Base-by-base conservation (phyloP, 148 eudicot species). In the Selenicereus undatus region DNA sequence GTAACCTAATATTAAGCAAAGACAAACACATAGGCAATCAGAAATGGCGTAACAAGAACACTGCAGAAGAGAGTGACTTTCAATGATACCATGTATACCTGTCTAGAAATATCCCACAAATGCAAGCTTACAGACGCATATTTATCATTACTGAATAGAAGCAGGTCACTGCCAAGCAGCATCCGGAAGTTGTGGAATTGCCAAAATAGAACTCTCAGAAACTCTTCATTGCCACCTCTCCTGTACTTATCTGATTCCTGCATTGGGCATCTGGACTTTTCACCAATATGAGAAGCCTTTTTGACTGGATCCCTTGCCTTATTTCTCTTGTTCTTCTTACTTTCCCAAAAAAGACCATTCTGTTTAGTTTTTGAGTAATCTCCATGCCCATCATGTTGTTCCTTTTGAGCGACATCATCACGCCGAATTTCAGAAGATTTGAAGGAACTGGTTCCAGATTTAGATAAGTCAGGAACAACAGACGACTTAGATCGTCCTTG, bases 121-220 rank as follows among this genome's bases (percentile, higher is more conserved):
- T 91, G 99, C 89, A 96, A 92, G 90, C 99, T 96, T 82, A 96
- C 99, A 39, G 97, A 92, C 82, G 88, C 90, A 85, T 92, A 93
- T 83, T 91, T 96, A 58, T 96, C 99, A 73, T 96, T 93, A 82
- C 97, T 96, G 84, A 96, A 91, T 82, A 96, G 86, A 71, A 93
- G 98, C 88, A 96, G 86, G 87, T 93, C 99, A 87, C 97, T 96
- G 45, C 99, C 99, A 75, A 96, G 90, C 73, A 96, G 90, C 97
- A 96, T 94, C 73, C 99, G 93, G 78, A 93, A 96, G 82, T 96
- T 93, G 88, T 96, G 97, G 81, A 96, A 96, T 87, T 96, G 95
- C 99, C 99, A 96, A 87, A 93, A 89, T 73, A 92, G 84, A 79
- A 90, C 93, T 86, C 95, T 88, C 75, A 90, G 75, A 79, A 96